phyloP scores from a whole-genome alignment of 1,139 yeast species.

The Magnusiomyces sp. region DNA sequence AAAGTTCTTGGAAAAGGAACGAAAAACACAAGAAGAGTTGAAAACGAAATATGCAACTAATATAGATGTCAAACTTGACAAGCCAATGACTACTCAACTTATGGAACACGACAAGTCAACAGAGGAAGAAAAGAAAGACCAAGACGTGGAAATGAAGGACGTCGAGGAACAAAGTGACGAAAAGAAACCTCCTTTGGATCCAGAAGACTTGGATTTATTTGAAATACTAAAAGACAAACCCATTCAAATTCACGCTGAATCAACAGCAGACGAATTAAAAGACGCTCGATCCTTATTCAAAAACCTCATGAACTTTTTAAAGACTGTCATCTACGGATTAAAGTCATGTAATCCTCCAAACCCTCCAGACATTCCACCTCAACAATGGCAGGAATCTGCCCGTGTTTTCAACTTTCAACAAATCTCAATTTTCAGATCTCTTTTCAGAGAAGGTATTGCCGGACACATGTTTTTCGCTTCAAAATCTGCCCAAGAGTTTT shows the following conservation, averaged over 20 bases:
- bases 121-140: slow-evolving; percentile 12
- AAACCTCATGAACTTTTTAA: slow-evolving; percentile 80
- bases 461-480: slow-evolving; percentile 71
- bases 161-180: slow-evolving; percentile 13
- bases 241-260: slow-evolving; percentile 37
- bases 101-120: slow-evolving; percentile 16
- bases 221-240: slow-evolving; percentile 44
- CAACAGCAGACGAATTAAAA: slow-evolving; percentile 58
- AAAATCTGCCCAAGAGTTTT: slow-evolving; percentile 26
- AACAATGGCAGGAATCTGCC: slow-evolving; percentile 83
- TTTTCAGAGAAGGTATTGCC: slow-evolving; percentile 77
- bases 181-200: slow-evolving; percentile 5
- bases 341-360: slow-evolving; percentile 91
- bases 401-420: slow-evolving; percentile 78
- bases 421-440: slow-evolving; percentile 60
- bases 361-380: slow-evolving; percentile 60
- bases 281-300: slow-evolving; percentile 85
- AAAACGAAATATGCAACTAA: slow-evolving; percentile 12
- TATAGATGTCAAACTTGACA: slow-evolving; percentile 9
- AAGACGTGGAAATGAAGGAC: slow-evolving; percentile 23
- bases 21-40: slow-evolving; percentile 15
- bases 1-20: slow-evolving; percentile 17
- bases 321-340: slow-evolving; percentile 83
- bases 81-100: not conserved
- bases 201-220: slow-evolving; percentile 33